Evolutionary conservation across 345 rosid genomes (phyloP), one percentile per base, ranked within the genome.

Genomic region (Ailanthus altissimus): DNA sequence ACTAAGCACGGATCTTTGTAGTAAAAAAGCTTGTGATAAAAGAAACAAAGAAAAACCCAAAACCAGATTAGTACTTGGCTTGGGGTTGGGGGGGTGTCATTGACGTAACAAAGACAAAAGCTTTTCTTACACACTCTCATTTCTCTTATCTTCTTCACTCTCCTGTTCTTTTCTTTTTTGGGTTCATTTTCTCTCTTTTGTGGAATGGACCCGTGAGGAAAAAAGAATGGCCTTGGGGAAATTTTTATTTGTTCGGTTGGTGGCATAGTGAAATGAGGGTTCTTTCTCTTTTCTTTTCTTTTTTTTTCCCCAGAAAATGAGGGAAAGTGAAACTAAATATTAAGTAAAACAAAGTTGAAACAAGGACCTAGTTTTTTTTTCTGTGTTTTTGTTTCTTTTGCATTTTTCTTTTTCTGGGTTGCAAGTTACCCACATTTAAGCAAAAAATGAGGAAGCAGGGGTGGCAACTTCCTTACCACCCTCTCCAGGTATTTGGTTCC

Each of bases 381-480:
- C 25, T 80, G 70, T 32, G 70, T 25, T 43, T 60, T 62, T n/a
- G n/a, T n/a, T 77, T 70, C 80, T 72, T 80, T 66, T 32, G 45
- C 58, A 21, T 36, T 74, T 84, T 79, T 78, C 57, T 78, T 56
- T 32, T 75, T 81, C 75, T 75, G 76, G 78, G 78, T 72, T 81
- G 78, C 81, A 76, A 61, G 21, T 46, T 74, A 14, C 26, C 26
- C 56, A 80, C 87, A 84, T 86, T 89, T 82, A 67, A 75, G 75
- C 14, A 16, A 80, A 79, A 32, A 81, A 96, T 96, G 99, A 93
- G 98, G 90, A 96, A 92, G 84, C 89, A 96, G 82, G 99, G 99
- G 85, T 96, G 99, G 98, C 93, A 96, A 77, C 95, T 96, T 77
- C 99, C 99, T 56, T 91, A 93, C 58, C 99, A 96, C 72, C 98